Evolutionary conservation across 2,329 filamentous ascomycete genomes (phyloP).

Genomic region (Biscogniauxia mediterranea): DNA sequence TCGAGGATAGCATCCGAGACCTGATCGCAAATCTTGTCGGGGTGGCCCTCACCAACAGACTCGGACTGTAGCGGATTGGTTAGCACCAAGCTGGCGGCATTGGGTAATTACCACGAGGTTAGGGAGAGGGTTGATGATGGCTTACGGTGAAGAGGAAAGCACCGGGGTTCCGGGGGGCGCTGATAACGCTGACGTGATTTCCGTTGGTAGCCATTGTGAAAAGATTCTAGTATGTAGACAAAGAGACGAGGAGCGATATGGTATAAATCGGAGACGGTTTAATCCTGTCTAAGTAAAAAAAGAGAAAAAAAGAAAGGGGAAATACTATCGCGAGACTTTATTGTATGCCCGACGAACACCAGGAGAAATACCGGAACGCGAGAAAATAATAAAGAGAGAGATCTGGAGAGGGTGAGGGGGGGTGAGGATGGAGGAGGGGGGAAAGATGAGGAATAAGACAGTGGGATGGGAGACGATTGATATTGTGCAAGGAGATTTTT

Average conservation of each 20-base stretch:
- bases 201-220: slow-evolving; percentile 60
- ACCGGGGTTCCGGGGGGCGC: slow-evolving; percentile 57
- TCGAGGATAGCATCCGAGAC: slow-evolving; percentile 98
- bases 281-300: slow-evolving; percentile 19
- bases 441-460: background rate
- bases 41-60: slow-evolving; percentile 86
- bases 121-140: slow-evolving; percentile 4
- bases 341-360: background rate
- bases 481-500: background rate
- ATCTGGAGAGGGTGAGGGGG: slow-evolving; percentile 3
- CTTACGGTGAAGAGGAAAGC: slow-evolving; percentile 82
- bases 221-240: slow-evolving; percentile 3
- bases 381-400: background rate
- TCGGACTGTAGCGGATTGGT: slow-evolving; percentile 59
- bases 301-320: slow-evolving; percentile 12
- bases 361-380: slow-evolving; percentile 4
- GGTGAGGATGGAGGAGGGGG: slow-evolving; percentile 6
- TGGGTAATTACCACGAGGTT: background rate
- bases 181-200: slow-evolving; percentile 38
- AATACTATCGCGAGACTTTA: background rate
- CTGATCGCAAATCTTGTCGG: slow-evolving; percentile 98
- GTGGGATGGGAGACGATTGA: background rate
- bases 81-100: slow-evolving; percentile 10
- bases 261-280: slow-evolving; percentile 9
- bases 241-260: slow-evolving; percentile 8